These are phyloP conservation scores for Nepenthes mirabilis DNA, from an alignment of 148 eudicot species.

Conservation along the genomic window DNA sequence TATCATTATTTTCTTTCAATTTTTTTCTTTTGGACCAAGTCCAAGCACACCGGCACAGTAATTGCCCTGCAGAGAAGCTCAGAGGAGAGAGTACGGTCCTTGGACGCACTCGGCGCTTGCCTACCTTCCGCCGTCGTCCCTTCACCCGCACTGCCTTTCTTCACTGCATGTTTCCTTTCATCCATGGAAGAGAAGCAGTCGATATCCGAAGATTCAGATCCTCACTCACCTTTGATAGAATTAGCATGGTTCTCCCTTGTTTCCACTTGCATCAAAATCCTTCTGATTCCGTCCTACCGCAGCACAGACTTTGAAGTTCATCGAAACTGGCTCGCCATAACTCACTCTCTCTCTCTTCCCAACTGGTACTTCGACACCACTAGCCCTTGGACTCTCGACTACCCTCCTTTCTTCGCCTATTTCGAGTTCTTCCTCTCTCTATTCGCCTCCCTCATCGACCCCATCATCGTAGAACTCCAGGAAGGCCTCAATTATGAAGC, in stretches of 20 bases:
- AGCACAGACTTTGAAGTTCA: constrained; percentile 97
- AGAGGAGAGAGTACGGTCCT: too few relatives aligned
- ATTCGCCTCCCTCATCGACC: constrained; percentile 43
- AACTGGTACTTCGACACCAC: constrained; percentile 69
- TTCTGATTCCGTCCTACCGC: constrained; percentile 67
- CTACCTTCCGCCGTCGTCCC: too few relatives aligned
- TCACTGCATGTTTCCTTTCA: not conserved
- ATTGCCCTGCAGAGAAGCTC: too few relatives aligned
- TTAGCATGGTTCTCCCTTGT: constrained; percentile 35
- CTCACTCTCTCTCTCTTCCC: constrained; percentile 52
- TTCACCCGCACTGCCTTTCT: too few relatives aligned
- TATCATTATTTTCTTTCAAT: too few relatives aligned
- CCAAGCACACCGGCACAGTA: too few relatives aligned
- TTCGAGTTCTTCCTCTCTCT: constrained; percentile 58
- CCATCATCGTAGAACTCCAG: constrained; percentile 43
- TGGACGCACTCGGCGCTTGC: too few relatives aligned
- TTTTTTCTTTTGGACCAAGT: too few relatives aligned
- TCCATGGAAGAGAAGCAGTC: constrained; percentile 14
- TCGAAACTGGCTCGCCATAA: constrained; percentile 84
- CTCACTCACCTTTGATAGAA: constrained; percentile 1
- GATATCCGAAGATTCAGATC: not conserved
- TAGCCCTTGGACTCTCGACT: constrained; percentile 87
- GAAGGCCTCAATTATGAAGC: constrained; percentile 45
- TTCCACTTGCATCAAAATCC: constrained; percentile 51
- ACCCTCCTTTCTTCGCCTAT: constrained; percentile 87